These are phyloP conservation scores for Magnaporthiopsis rhizophila DNA, from an alignment of 2,329 filamentous ascomycete species.

Conservation along the genomic window DNA sequence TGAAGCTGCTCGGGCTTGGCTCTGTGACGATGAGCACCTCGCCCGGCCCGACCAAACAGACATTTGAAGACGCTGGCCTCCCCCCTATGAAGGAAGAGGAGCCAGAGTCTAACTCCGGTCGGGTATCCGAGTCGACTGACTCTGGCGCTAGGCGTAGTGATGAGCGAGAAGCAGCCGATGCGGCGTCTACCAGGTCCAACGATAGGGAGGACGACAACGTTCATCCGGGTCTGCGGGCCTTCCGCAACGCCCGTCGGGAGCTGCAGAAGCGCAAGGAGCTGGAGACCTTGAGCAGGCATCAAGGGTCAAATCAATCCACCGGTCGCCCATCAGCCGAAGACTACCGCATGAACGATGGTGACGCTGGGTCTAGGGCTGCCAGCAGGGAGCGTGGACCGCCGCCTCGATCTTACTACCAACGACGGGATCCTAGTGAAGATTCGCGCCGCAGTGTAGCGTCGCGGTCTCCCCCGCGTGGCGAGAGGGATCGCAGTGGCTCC, in stretches of 20 bases:
- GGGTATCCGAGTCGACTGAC: constrained; percentile 6
- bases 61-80: constrained; percentile 24
- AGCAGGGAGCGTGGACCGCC: constrained; percentile 1
- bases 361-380: constrained; percentile 5
- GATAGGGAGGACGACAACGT: constrained; percentile 31
- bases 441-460: constrained; percentile 21
- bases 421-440: constrained; percentile 36
- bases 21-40: constrained; percentile 31
- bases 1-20: constrained; percentile 54
- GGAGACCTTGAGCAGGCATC: constrained; percentile 33
- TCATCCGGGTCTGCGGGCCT: constrained; percentile 46
- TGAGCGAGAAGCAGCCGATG: constrained; percentile 11
- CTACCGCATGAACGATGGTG: neutral
- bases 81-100: constrained; percentile 20
- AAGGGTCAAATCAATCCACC: constrained; percentile 12
- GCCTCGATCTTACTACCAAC: constrained; percentile 27
- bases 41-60: constrained; percentile 29
- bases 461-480: constrained; percentile 24
- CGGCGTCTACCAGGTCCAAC: constrained; percentile 10
- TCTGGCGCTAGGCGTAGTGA: constrained; percentile 2
- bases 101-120: neutral
- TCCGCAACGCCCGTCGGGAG: constrained; percentile 49
- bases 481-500: constrained; percentile 47
- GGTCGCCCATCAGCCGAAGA: constrained; percentile 1
- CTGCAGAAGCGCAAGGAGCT: constrained; percentile 48